Percentiles rank a stretch among this genome's conserved stretches.
phyloP scores from a whole-genome alignment of 148 eudicot genomes.

The Amaranthus palmeri region DNA sequence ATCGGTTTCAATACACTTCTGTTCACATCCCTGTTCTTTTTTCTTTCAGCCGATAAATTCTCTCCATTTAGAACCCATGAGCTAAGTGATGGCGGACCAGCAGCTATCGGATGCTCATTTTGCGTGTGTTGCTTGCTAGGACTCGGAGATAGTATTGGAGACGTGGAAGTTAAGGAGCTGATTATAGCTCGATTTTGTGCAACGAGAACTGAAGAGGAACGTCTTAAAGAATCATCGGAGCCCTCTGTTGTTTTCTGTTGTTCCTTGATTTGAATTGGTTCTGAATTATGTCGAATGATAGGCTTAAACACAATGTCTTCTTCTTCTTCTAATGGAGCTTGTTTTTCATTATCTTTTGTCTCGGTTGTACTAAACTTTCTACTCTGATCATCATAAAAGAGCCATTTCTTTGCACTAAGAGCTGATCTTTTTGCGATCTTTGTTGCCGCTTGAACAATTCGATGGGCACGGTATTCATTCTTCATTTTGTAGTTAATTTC shows the following conservation, averaged over 20 bases:
- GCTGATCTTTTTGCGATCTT: conserved; percentile 33
- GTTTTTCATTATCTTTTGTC: conserved; percentile 14
- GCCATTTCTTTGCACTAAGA: conserved; percentile 32
- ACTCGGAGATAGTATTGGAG: conserved; percentile 12
- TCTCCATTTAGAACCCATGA: conserved; percentile 72
- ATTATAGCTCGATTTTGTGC: conserved; percentile 43
- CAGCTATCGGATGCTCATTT: conserved; percentile 35
- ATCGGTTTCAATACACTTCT: conserved; percentile 52
- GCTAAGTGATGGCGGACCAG: conserved; percentile 86
- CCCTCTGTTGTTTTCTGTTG: conserved; percentile 16
- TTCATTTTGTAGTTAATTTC: conserved; percentile 27
- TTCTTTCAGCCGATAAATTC: conserved; percentile 28
- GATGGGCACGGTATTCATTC: conserved; percentile 41
- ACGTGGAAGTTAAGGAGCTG: conserved; percentile 30
- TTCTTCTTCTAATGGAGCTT: conserved; percentile 54
- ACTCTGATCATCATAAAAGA: conserved; percentile 31
- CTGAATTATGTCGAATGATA: conserved; percentile 65
- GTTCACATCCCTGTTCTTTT: conserved; percentile 26
- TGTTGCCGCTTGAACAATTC: conserved; percentile 56
- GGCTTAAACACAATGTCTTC: conserved; percentile 95
- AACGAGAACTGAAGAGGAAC: conserved; percentile 66
- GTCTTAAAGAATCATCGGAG: conserved; percentile 62
- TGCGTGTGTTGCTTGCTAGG: conserved; percentile 28
- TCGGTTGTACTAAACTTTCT: conserved; percentile 31
- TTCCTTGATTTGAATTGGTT: conserved; percentile 38